Conservation (phyloP, 805 yeast genomes). For the Metschnikowia lochheadii region DNA sequence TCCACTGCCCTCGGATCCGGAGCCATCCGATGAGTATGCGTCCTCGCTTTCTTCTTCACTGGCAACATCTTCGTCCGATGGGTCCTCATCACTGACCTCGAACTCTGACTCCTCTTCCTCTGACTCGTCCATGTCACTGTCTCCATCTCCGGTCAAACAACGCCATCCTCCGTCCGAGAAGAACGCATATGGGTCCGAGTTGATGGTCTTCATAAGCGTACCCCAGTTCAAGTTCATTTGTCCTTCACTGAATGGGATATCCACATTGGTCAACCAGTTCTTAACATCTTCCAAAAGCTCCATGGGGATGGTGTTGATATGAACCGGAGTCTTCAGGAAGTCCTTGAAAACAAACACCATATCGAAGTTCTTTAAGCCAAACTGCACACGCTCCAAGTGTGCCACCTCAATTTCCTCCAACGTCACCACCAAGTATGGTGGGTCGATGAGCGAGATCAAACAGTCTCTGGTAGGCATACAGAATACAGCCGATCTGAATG, state of each 20-base stretch:
- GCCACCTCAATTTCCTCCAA: slow-evolving; percentile 91
- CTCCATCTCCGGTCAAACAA: slow-evolving; percentile 86
- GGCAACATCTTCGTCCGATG: slow-evolving; percentile 58
- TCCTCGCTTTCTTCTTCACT: slow-evolving; percentile 46
- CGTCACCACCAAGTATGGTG: slow-evolving; percentile 90
- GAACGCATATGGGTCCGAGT: slow-evolving; percentile 90
- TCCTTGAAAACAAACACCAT: slow-evolving; percentile 95
- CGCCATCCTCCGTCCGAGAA: slow-evolving; percentile 95
- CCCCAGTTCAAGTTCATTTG: slow-evolving; percentile 95
- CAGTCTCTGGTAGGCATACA: slow-evolving; percentile 98
- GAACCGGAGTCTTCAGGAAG: slow-evolving; percentile 80
- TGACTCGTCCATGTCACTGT: slow-evolving; percentile 58
- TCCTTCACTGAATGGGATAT: slow-evolving; percentile 90
- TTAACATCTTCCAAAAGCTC: slow-evolving; percentile 87
- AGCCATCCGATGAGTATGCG: slow-evolving; percentile 37
- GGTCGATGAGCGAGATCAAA: slow-evolving; percentile 87
- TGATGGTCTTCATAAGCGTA: slow-evolving; percentile 89
- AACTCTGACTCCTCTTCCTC: slow-evolving; percentile 70
- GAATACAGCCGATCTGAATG: slow-evolving; percentile 87
- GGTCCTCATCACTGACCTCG: slow-evolving; percentile 59
- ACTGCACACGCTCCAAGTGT: slow-evolving; percentile 94
- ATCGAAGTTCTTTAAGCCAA: slow-evolving; percentile 94
- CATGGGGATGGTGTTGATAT: slow-evolving; percentile 92
- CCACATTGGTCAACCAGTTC: slow-evolving; percentile 97
- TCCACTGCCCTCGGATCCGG: slow-evolving; percentile 29